Base-by-base conservation (phyloP, 495 filamentous ascomycete genomes). In the Umbilicaria muhlenbergii region DNA sequence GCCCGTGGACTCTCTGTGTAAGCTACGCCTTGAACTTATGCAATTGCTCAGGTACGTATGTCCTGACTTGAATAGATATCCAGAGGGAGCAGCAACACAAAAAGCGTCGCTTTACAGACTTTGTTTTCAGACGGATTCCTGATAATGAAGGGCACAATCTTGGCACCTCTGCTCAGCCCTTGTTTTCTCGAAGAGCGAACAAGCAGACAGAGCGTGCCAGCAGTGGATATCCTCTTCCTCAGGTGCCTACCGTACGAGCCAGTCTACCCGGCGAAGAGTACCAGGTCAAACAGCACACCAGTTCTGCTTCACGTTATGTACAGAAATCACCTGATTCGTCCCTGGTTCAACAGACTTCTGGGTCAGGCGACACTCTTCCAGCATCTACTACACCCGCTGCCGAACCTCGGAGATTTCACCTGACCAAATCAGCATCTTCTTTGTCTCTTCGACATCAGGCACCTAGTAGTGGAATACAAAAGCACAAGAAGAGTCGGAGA, bases 1-100 rank as follows among this genome's bases (percentile, higher is more conserved):
- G 17, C 70, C 71, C 5, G 64, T 73, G 11, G 70, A 75, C 36
- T 65, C 67, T 28, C 56, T 75, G 44, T 75, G 70, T 75, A 68
- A 48, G 68, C 55, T 48, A 53, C 51, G 46, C 38, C 41, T 31
- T 47, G 36, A 18, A 19, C 41, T 31, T 15, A 42, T 12, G 38
- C 14, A 32, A 41, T 32, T 32, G 14, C 39, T 17, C 16, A 12
- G 21, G 48, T 36, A 41, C 16, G 12, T n/a, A n/a, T n/a, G n/a
- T n/a, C n/a, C 51, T 54, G 32, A 59, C 32, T 36, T 32, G 11
- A 28, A 32, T 49, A 70, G 67, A 67, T 48, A 68, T 70, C 38
- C 63, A 70, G 46, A 63, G 59, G 34, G 61, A 66, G 12, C 35
- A 62, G 8, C 65, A 66, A 38, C 65, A 64, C 39, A 68, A 58